Base-by-base conservation (phyloP, 2,329 filamentous ascomycete species). In the Rhynchosporium agropyri region DNA sequence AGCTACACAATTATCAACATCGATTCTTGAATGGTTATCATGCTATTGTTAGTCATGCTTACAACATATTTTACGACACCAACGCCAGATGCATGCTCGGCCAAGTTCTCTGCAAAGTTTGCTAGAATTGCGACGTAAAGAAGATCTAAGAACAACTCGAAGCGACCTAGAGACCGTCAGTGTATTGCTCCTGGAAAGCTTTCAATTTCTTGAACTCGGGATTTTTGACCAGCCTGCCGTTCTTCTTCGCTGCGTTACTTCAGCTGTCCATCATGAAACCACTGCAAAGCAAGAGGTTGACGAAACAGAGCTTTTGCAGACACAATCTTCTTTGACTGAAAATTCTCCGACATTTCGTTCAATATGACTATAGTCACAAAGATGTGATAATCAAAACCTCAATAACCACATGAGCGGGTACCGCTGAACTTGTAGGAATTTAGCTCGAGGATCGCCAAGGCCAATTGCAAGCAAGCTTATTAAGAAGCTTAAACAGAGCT, bases 61-160 rank as follows among this genome's bases (percentile, higher is more conserved):
- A 66, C 64, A 33, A 82, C 74, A 68, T 80, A 82, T 70, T 81
- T 81, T 58, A 77, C 77, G 4, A 81, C 74, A 40, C 78, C 76
- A 26, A 71, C 70, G 28, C 79, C 79, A 31, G 78, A 74, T 8
- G 80, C 76, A 53, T 80, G 73, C 63, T 82, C 79, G 31, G 77
- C 77, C 15, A 82, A 75, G 43, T 79, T 76, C 60, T 82, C 79
- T 58, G 79, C 79, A 61, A 82, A 80, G 67, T 79, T 81, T 55
- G 80, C 80, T n/a, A 81, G 74, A 46, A 81, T 81, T 12, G 78
- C 79, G 55, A 81, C 79, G 75, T 80, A 82, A 9, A 82, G 70
- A 43, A 82, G 71, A 60, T 82, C 80, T 1, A 82, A 77, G 64
- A 82, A 82, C 38, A 82, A 76, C 69, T 81, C 79, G 62, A 82